A percentile compares a stretch with the other conserved stretches of the same genome.
Evolutionary conservation across 1,284 basidiomycete genomes (phyloP).

Genomic region (Cystobasidium slooffiae): DNA sequence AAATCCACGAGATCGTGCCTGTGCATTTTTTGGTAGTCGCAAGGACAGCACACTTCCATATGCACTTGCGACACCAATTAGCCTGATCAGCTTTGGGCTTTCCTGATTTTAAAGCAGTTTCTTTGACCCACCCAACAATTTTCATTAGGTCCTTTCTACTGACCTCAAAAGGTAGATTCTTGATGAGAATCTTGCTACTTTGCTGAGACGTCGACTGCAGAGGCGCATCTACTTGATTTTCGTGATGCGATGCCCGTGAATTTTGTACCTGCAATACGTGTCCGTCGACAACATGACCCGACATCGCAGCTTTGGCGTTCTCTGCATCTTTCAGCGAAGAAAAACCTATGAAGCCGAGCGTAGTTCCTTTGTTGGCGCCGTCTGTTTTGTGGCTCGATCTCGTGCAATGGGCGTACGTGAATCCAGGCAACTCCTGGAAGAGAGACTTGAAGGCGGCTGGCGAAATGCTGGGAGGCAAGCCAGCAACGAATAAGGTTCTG

Average conservation of each 20-base stretch:
- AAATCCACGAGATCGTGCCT: neutral
- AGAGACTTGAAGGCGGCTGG: constrained; percentile 70
- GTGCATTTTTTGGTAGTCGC: no score
- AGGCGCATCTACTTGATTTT: neutral
- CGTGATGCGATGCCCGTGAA: neutral
- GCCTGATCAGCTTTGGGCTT: neutral
- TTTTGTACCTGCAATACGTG: constrained; percentile 53
- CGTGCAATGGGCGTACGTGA: constrained; percentile 78
- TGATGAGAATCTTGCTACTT: constrained; percentile 74
- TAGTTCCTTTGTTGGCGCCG: constrained; percentile 65
- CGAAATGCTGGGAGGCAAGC: constrained; percentile 88
- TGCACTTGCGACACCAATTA: no score
- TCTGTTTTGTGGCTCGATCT: constrained; percentile 63
- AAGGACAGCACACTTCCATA: no score
- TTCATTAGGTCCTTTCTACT: constrained; percentile 89
- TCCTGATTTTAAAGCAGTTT: constrained; percentile 40
- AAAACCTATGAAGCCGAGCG: constrained; percentile 96
- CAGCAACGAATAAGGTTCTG: constrained; percentile 92
- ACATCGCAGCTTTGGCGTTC: constrained; percentile 75
- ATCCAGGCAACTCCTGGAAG: constrained; percentile 78
- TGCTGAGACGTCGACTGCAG: neutral
- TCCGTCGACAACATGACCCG: constrained; percentile 73
- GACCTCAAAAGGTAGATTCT: constrained; percentile 96
- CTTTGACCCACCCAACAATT: constrained; percentile 72
- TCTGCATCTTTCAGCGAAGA: constrained; percentile 72